Evolutionary conservation across 2,329 filamentous ascomycete genomes (phyloP).

Genomic region (Aspergillus proliferans): DNA sequence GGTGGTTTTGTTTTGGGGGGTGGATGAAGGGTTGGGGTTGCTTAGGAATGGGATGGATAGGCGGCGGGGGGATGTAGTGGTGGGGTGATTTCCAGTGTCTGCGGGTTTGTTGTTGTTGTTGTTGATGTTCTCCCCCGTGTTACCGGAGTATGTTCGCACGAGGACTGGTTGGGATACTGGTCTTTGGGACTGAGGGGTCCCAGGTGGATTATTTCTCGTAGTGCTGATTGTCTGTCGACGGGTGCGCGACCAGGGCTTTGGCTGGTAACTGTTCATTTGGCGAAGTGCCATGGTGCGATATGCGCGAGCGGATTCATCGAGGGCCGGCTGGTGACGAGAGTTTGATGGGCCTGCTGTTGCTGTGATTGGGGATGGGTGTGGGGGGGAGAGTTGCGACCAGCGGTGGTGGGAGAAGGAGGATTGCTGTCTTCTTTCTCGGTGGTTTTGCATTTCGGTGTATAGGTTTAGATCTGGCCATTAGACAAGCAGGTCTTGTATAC

Average conservation of each 20-base stretch:
- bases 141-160: conserved; percentile 37
- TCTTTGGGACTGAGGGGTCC: conserved; percentile 18
- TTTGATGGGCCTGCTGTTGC: conserved; percentile 16
- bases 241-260: conserved; percentile 20
- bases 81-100: not conserved
- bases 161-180: conserved; percentile 39
- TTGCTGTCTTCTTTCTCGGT: not conserved
- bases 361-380: conserved; percentile 18
- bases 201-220: conserved; percentile 8
- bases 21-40: conserved; percentile 4
- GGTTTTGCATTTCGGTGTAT: not conserved
- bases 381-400: conserved; percentile 24
- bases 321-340: conserved; percentile 18
- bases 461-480: too few species aligned
- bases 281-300: conserved; percentile 27
- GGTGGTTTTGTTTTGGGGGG: conserved; percentile 11
- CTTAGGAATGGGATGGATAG: conserved; percentile 25
- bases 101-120: conserved; percentile 9
- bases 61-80: conserved; percentile 11
- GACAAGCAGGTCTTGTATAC: too few species aligned
- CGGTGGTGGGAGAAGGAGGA: conserved; percentile 16
- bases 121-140: conserved; percentile 26
- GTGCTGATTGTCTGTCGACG: conserved; percentile 13
- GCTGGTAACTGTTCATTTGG: conserved; percentile 24
- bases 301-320: conserved; percentile 27